A percentile compares a stretch with the other conserved stretches of the same genome.
Conservation (phyloP, 2,329 filamentous ascomycete species). For the Eutypella sp. region DNA sequence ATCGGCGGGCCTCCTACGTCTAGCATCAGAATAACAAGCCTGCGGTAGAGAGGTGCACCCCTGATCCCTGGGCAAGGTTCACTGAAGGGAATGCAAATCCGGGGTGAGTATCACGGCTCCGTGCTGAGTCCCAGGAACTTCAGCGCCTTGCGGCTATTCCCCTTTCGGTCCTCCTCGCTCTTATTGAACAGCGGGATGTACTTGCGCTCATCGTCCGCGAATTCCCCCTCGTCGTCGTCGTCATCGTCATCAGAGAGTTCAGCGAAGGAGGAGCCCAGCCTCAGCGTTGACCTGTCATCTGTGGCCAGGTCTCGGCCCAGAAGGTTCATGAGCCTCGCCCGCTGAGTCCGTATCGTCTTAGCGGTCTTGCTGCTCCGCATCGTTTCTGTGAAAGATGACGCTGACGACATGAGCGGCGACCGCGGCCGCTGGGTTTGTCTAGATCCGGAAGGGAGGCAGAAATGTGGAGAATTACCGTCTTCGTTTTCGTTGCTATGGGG, state of each 20-base stretch:
- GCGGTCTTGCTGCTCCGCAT: slow-evolving; percentile 24
- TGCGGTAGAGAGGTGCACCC: no score
- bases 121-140: slow-evolving; percentile 44
- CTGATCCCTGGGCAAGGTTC: no score
- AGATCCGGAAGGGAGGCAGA: slow-evolving; percentile 4
- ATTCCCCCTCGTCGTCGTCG: slow-evolving; percentile 36
- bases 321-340: slow-evolving; percentile 22
- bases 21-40: no score
- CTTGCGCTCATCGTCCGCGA: slow-evolving; percentile 44
- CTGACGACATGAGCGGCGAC: slow-evolving; percentile 16
- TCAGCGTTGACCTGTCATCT: not conserved
- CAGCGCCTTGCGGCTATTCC: slow-evolving; percentile 46
- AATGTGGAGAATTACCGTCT: slow-evolving; percentile 1
- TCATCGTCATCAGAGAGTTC: slow-evolving; percentile 29
- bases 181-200: slow-evolving; percentile 47
- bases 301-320: slow-evolving; percentile 13
- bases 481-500: slow-evolving; percentile 17
- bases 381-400: slow-evolving; percentile 30
- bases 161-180: slow-evolving; percentile 30
- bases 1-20: no score
- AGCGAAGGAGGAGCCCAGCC: not conserved
- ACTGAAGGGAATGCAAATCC: no score
- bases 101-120: not conserved
- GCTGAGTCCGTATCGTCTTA: no score
- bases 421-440: slow-evolving; percentile 8